Base-by-base conservation (phyloP, 2,329 filamentous ascomycete genomes). In the Chalaropsis thielavioides region DNA sequence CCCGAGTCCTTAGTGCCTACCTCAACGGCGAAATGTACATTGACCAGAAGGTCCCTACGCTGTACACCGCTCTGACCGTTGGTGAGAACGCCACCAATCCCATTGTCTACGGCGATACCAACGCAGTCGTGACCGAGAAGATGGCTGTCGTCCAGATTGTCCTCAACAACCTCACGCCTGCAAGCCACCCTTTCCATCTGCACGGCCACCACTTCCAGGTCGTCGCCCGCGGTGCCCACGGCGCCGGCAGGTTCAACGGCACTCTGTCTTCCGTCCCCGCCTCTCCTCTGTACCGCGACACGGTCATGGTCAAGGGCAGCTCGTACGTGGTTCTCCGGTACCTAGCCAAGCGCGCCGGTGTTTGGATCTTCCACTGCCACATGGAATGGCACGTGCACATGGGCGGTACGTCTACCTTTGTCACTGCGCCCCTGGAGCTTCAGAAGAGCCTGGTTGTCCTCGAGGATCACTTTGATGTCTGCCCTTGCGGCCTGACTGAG, bases 41-140 rank as follows among this genome's bases (percentile, higher is more conserved):
- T n/a, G 68, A 72, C 7, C 87, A 87, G 62, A 82, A 84, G 70
- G 86, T 90, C 0, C 88, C 88, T 0, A 83, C 85, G 0, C 76
- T 92, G 5, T 91, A 89, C 77, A 85, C 85, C 2, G 87, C 80
- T n/a, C 78, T 88, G 2, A 83, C 83, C 0, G 75, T 81, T 0
- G 81, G 80, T 3, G 69, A 72, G 0, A 69, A 74, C 70, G 79
- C 79, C 70, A 74, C 72, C 5, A 71, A 80, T 68, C 71, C 75
- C 0, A 41, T 66, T 2, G 72, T 79, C 5, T 80, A 80, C 66
- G 78, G 78, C 24, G 72, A 71, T 46, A 72, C 79, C 58, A 73
- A 75, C 67, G 75, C 78, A 5, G 76, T 76, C 68, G 69, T 78
- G 38, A 72, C 77, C 56, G 66, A 71, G 1, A 72, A 73, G 58